These are phyloP conservation scores for Beauveria brongniartii DNA, from an alignment of 2,329 filamentous ascomycete genomes.

Conservation along the genomic window DNA sequence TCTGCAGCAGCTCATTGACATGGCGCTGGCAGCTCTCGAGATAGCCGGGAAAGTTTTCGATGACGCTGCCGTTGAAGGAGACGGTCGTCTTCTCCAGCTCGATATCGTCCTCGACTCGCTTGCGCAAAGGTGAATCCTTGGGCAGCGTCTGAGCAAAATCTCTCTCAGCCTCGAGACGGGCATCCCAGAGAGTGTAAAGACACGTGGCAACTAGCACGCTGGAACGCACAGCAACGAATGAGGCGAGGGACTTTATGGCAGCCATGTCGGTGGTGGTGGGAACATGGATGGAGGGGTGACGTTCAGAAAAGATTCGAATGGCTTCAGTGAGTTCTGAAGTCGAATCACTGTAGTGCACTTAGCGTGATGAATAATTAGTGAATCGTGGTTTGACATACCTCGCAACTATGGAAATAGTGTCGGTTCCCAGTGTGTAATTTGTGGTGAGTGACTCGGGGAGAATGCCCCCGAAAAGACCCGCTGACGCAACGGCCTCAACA, in stretches of 20 bases:
- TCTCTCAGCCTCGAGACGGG: constrained; percentile 40
- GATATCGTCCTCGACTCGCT: constrained; percentile 43
- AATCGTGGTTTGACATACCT: constrained; percentile 34
- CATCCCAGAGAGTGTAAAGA: constrained; percentile 50
- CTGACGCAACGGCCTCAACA: constrained; percentile 48
- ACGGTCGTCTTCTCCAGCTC: constrained; percentile 46
- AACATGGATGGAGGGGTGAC: constrained; percentile 37
- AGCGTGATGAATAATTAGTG: constrained; percentile 11
- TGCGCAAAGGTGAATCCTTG: constrained; percentile 25
- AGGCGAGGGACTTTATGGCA: constrained; percentile 45
- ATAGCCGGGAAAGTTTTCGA: constrained; percentile 70
- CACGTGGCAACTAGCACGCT: constrained; percentile 51
- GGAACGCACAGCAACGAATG: constrained; percentile 48
- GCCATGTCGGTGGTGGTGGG: constrained; percentile 39
- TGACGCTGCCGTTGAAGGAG: constrained; percentile 73
- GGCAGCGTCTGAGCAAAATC: constrained; percentile 25
- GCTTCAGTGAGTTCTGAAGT: constrained; percentile 35
- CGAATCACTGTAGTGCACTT: constrained; percentile 32
- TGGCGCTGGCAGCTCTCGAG: constrained; percentile 52
- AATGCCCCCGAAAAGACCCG: constrained; percentile 47
- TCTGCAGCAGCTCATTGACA: constrained; percentile 49
- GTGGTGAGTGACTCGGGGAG: constrained; percentile 44
- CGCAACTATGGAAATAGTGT: constrained; percentile 50
- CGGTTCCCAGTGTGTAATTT: constrained; percentile 52
- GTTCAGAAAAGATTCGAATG: constrained; percentile 38